Percentiles rank a stretch among this genome's conserved stretches.
These are phyloP conservation scores for Pueraria montana DNA, from an alignment of 306 rosid species.

Conservation along the genomic window DNA sequence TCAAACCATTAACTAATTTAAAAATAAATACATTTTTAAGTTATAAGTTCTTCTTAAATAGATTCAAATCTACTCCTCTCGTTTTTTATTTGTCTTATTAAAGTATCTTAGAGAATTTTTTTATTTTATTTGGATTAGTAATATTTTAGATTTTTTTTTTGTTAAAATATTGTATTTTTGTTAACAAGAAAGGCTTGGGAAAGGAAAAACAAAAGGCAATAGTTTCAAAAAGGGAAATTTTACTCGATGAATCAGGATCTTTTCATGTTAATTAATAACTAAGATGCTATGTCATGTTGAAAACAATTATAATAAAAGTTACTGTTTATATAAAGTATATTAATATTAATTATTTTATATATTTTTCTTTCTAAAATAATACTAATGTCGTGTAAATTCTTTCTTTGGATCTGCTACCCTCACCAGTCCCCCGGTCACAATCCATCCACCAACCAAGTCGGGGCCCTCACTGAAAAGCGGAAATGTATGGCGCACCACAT, in stretches of 20 bases:
- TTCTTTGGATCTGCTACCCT: neutral
- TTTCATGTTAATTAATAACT: neutral
- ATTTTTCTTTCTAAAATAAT: neutral
- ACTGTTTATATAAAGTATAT: neutral
- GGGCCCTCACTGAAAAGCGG: slow-evolving; percentile 15
- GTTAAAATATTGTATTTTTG: neutral
- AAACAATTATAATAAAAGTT: neutral
- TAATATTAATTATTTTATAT: neutral
- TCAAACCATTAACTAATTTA: neutral
- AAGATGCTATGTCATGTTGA: neutral
- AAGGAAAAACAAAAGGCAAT: neutral
- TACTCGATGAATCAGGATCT: neutral
- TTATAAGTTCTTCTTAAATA: neutral
- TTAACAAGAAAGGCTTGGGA: neutral
- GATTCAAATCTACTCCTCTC: neutral
- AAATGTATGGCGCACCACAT: slow-evolving; percentile 17
- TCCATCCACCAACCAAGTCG: slow-evolving; percentile 40
- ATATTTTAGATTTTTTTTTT: neutral
- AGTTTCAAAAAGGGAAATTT: neutral
- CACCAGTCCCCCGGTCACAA: neutral
- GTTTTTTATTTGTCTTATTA: neutral
- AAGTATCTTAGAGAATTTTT: neutral
- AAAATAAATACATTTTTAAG: neutral
- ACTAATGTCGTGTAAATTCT: neutral
- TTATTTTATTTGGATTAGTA: neutral